Conservation (phyloP, 192 early-diverging fungal species). For the Rhizophagus prolifer region DNA sequence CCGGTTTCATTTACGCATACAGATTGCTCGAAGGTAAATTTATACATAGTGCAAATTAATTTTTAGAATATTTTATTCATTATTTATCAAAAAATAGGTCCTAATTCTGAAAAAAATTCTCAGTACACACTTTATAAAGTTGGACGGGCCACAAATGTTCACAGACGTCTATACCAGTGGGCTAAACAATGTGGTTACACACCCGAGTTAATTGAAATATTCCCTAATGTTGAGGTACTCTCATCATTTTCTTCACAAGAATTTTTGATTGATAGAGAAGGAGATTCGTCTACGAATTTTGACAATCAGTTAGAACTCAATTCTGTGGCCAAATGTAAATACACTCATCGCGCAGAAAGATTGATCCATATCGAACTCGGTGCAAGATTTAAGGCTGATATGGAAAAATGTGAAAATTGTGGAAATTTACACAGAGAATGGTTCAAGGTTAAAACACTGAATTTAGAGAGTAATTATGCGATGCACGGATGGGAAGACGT, state of each 20-base stretch:
- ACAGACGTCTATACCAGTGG: slow-evolving; percentile 49
- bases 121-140: slow-evolving; percentile 46
- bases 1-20: slow-evolving; percentile 52
- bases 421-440: slow-evolving; percentile 45
- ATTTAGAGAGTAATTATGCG: slow-evolving; percentile 24
- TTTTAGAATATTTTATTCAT: background rate
- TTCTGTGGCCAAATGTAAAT: slow-evolving; percentile 34
- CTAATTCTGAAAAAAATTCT: background rate
- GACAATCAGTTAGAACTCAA: background rate
- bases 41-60: background rate
- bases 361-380: slow-evolving; percentile 48
- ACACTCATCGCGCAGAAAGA: slow-evolving; percentile 45
- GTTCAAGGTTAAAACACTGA: slow-evolving; percentile 37
- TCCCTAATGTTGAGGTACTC: slow-evolving; percentile 31
- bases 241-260: slow-evolving; percentile 24
- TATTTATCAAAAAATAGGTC: background rate
- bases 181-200: slow-evolving; percentile 44
- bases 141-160: slow-evolving; percentile 46
- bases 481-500: slow-evolving; percentile 40
- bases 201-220: slow-evolving; percentile 45
- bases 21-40: slow-evolving; percentile 39
- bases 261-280: slow-evolving; percentile 32
- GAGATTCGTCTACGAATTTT: slow-evolving; percentile 24
- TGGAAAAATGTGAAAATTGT: slow-evolving; percentile 38
- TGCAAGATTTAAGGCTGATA: slow-evolving; percentile 37